A percentile compares a stretch with the other conserved stretches of the same genome.
Conservation (phyloP, 1,284 basidiomycete species). For the Afroboletus lepidellus region DNA sequence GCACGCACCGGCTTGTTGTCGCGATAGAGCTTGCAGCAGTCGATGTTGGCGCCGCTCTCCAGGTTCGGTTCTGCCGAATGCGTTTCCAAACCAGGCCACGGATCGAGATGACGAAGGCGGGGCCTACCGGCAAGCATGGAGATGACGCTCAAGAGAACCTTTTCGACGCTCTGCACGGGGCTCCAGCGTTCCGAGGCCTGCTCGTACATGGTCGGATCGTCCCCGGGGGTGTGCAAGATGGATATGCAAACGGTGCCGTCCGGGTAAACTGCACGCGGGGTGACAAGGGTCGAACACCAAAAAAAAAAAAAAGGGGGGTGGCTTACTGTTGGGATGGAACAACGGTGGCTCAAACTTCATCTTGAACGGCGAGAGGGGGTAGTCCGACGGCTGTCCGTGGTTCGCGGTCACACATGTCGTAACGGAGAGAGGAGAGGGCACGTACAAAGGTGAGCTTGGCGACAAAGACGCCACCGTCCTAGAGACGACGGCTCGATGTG, state of each 20-base stretch:
- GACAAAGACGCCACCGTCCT: constrained; percentile 96
- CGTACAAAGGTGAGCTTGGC: constrained; percentile 91
- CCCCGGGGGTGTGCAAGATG: constrained; percentile 96
- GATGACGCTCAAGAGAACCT: constrained; percentile 92
- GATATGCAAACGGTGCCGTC: constrained; percentile 98
- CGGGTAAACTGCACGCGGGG: constrained; percentile 61
- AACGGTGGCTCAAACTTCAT: constrained; percentile 98
- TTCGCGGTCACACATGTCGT: background rate
- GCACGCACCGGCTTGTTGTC: constrained; percentile 65
- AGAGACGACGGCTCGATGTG: constrained; percentile 4
- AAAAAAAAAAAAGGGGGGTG: background rate
- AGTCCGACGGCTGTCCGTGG: constrained; percentile 75
- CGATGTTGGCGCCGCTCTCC: constrained; percentile 97
- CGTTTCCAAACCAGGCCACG: background rate
- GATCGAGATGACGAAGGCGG: background rate
- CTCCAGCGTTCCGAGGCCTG: constrained; percentile 97
- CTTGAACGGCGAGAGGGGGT: constrained; percentile 94
- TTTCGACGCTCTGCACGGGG: constrained; percentile 96
- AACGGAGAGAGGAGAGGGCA: background rate
- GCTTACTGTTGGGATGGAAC: constrained; percentile 93
- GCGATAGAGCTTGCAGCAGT: constrained; percentile 93
- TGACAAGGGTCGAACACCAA: too few relatives aligned
- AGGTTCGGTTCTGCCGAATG: constrained; percentile 84
- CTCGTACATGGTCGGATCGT: constrained; percentile 91
- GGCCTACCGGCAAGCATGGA: constrained; percentile 93